A percentile compares a stretch with the other conserved stretches of the same genome.
These are phyloP conservation scores for Exobasidium rhododendri DNA, from an alignment of 1,284 basidiomycete species.

Conservation along the genomic window DNA sequence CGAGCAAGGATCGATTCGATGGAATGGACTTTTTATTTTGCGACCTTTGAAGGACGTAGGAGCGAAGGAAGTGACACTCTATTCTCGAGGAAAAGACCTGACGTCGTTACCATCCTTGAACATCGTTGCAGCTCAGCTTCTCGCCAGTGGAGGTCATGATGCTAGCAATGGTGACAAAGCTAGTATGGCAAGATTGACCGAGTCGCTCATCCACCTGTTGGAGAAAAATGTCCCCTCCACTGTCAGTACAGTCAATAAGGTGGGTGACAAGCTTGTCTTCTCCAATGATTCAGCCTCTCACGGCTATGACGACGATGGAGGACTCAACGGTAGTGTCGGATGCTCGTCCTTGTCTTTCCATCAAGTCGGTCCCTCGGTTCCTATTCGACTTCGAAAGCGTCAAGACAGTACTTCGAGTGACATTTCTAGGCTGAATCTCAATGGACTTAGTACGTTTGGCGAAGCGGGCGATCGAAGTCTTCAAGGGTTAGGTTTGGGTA, in stretches of 20 bases:
- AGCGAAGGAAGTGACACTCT: conserved; percentile 35
- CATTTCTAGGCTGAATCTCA: background rate
- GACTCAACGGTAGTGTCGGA: background rate
- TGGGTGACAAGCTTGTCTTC: conserved; percentile 47
- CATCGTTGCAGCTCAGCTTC: conserved; percentile 18
- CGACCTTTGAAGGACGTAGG: conserved; percentile 33
- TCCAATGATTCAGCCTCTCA: conserved; percentile 15
- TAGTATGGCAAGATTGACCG: conserved; percentile 39
- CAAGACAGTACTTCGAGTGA: conserved; percentile 10
- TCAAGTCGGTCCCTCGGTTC: conserved; percentile 23
- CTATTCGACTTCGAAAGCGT: conserved; percentile 13
- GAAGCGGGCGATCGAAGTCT: background rate
- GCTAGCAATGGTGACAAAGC: conserved; percentile 28
- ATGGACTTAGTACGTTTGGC: conserved; percentile 16
- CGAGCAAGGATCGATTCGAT: conserved; percentile 30
- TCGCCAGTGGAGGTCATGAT: conserved; percentile 2
- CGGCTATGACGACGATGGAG: background rate
- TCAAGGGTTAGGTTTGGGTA: conserved; percentile 21
- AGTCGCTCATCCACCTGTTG: conserved; percentile 41
- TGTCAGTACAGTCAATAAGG: conserved; percentile 43
- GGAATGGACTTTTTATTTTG: conserved; percentile 37
- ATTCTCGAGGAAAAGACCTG: conserved; percentile 22
- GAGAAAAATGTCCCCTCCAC: conserved; percentile 47
- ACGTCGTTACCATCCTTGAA: conserved; percentile 19
- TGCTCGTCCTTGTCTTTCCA: conserved; percentile 18